These are phyloP conservation scores for Malania oleifera DNA, from an alignment of 164 flowering plant species.

Conservation along the genomic window DNA sequence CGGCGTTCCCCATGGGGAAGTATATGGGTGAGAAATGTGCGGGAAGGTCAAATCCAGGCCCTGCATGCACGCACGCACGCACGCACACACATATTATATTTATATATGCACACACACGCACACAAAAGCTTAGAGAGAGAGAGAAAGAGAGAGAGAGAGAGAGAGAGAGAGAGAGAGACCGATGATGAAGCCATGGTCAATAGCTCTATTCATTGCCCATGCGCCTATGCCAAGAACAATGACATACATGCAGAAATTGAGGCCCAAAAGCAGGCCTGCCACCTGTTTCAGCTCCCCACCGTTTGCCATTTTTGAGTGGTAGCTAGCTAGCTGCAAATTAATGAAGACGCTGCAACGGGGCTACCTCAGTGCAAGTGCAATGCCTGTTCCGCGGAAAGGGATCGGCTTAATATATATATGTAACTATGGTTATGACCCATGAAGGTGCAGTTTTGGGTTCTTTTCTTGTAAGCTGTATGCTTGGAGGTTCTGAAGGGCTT, in stretches of 20 bases:
- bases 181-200: conserved; percentile 77
- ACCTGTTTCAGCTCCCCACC: conserved; percentile 43
- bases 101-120: neutral
- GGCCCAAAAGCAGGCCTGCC: conserved; percentile 52
- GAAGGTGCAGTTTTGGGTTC: no score
- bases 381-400: conserved; percentile 4
- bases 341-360: no score
- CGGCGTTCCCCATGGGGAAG: conserved; percentile 89
- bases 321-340: neutral
- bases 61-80: conserved; percentile 44
- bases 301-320: conserved; percentile 31
- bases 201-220: conserved; percentile 78
- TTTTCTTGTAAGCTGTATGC: no score
- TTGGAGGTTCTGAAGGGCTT: no score
- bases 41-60: conserved; percentile 58
- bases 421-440: neutral
- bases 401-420: conserved; percentile 9
- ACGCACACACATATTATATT: neutral
- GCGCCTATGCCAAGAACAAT: conserved; percentile 73
- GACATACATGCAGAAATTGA: conserved; percentile 85
- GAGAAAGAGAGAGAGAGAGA: neutral
- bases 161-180: conserved; percentile 31
- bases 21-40: conserved; percentile 80
- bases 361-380: no score
- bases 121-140: no score